These are phyloP conservation scores for Candida chauliodis DNA, from an alignment of 805 yeast species.

Conservation along the genomic window DNA sequence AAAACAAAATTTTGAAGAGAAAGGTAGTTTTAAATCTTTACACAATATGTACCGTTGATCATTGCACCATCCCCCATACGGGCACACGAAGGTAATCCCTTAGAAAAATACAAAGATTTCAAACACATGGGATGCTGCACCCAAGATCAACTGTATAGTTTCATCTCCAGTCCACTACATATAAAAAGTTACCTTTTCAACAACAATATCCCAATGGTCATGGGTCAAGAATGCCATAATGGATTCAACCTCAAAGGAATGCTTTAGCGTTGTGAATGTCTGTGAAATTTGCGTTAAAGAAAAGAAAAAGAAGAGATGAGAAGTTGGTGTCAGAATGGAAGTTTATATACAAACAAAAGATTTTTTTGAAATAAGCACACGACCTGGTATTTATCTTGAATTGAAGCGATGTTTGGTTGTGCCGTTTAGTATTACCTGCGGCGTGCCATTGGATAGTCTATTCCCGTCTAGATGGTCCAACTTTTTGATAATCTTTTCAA, in stretches of 20 bases:
- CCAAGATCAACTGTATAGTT: conserved; percentile 56
- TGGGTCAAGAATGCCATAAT: conserved; percentile 63
- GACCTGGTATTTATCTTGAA: no score
- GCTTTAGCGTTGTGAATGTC: conserved; percentile 60
- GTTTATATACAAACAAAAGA: no score
- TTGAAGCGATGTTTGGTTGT: no score
- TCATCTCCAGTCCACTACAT: conserved; percentile 58
- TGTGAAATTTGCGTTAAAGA: conserved; percentile 59
- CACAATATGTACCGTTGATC: conserved; percentile 50
- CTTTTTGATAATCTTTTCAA: conserved; percentile 15
- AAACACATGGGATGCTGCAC: conserved; percentile 65
- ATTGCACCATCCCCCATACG: conserved; percentile 70
- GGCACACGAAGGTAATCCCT: conserved; percentile 75
- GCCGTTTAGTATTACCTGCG: neutral
- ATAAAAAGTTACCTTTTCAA: conserved; percentile 28
- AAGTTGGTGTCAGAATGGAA: neutral
- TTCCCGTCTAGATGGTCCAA: conserved; percentile 8
- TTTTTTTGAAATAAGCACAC: no score
- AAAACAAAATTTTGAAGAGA: neutral
- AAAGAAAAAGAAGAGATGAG: conserved; percentile 8
- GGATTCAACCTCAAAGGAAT: conserved; percentile 70
- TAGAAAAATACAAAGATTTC: conserved; percentile 44
- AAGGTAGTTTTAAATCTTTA: neutral
- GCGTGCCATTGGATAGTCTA: neutral
- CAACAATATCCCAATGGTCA: conserved; percentile 61